Evolutionary conservation across 2,329 filamentous ascomycete genomes (phyloP), one percentile per base, ranked within the genome.

Genomic region (Aspergillus sp.): DNA sequence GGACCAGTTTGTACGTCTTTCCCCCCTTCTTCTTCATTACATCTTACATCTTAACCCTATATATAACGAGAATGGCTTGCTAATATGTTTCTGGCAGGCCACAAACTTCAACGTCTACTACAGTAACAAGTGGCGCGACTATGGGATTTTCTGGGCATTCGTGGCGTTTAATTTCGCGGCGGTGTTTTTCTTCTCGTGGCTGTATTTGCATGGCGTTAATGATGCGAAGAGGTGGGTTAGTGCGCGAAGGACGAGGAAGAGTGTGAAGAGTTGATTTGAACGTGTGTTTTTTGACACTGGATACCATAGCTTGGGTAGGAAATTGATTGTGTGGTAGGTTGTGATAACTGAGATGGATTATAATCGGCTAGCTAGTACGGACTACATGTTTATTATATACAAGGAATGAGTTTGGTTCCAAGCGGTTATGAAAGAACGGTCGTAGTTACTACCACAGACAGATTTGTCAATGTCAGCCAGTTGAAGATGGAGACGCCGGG

Each of bases 111-210:
- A 85, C 63, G 78, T 89, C 7, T 84, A 78, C 49, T 85, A 87
- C 47, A 70, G 70, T 1, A 71, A 88, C 51, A 85, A 86, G 47
- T 90, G 87, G 88, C 74, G 86, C 11, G 76, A 89, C 57, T 89
- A 88, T 71, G 81, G 86, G 2, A 84, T 89, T 51, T 85, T 88
- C 62, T 85, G 80, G 68, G 84, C 77, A 0, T 90, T 83, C 64
- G 83, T 87, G 18, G 68, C 81, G 1, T 89, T 89, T 66, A 89
- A 90, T 60, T 89, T 86, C 56, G 62, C 70, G 0, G 69, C 80
- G 0, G 79, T 85, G 7, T 84, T 83, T 58, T 36, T 76, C 9
- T 78, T 80, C 61, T 82, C 80, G 0, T 85, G 81, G 81, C 60
- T 85, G 2, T 85, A 83, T 68, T 71, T 86, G 6, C 71, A 73